These are phyloP conservation scores for Apostasia ramifera DNA, from an alignment of 106 monocot genomes.

Conservation along the genomic window DNA sequence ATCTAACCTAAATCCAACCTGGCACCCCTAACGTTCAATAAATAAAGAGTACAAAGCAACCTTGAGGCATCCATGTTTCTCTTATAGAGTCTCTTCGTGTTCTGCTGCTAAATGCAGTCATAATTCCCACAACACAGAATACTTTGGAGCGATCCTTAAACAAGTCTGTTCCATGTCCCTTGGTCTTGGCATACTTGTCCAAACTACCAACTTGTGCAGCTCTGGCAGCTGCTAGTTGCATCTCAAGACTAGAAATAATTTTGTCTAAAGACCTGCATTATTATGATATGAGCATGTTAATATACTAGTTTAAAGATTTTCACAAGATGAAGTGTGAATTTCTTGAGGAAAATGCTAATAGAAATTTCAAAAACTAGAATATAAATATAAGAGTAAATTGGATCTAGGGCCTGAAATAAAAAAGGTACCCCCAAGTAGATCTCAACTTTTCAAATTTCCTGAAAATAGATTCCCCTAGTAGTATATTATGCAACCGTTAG, in stretches of 20 bases:
- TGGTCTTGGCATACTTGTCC: conserved; percentile 11
- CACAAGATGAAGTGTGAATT: background rate
- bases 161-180: conserved; percentile 4
- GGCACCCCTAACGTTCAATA: background rate
- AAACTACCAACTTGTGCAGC: conserved; percentile 28
- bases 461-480: no score
- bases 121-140: conserved; percentile 61
- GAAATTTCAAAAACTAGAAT: background rate
- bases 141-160: conserved; percentile 26
- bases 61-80: conserved; percentile 71
- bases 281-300: background rate
- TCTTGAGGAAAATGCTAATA: background rate
- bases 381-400: no score
- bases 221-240: conserved; percentile 58
- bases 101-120: conserved; percentile 57
- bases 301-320: no score
- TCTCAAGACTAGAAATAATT: conserved; percentile 58
- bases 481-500: no score
- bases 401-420: no score
- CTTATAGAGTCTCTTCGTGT: conserved; percentile 58
- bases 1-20: background rate
- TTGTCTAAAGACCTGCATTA: conserved; percentile 41
- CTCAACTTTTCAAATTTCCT: no score
- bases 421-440: no score
- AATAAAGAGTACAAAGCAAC: conserved; percentile 13